Base-by-base conservation (phyloP, 108 stramenopile genomes). In the Heterococcus sp. region DNA sequence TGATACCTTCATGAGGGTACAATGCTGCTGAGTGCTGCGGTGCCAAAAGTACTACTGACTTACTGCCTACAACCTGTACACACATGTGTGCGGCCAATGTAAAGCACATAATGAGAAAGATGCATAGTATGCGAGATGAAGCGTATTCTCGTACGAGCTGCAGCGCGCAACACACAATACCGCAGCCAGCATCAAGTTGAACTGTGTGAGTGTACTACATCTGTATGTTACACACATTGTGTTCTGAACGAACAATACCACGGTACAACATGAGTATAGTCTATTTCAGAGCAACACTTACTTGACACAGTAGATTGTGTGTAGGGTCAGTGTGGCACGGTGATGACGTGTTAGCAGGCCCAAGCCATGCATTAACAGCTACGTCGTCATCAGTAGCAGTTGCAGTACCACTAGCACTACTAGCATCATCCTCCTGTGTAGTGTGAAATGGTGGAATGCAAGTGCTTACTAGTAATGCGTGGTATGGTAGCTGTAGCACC, bases 321-420 rank as follows among this genome's bases (percentile, higher is more conserved):
- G 35, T 82, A 1, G 84, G 78, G 68, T 86, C 86, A 38, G 65
- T 75, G 32, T 86, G 86, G 4, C 85, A 73, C 27, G 86, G 86
- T 5, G 84, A 85, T 27, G 82, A 73, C 2, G 86, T 86, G 26
- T 77, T 77, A 27, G n/a, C 21, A 3, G 86, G 86, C 0, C 86
- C 86, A 21, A 86, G 73, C 86, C 86, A 86, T 31, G 86, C 86
- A 8, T 86, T 78, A 2, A 33, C 36, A 2, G 64, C 78, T 27
- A 80, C 78, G n/a, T 65, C n/a, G n/a, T n/a, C n/a, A n/a, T n/a
- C n/a, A n/a, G n/a, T n/a, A n/a, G n/a, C n/a, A n/a, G n/a, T n/a
- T n/a, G n/a, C n/a, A n/a, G n/a, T n/a, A n/a, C n/a, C 71, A 1
- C 46, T 58, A 21, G 14, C 46, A 58, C 14, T 21, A 8, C 21